Percentiles rank a stretch among this genome's conserved stretches.
Conservation (phyloP, 2,329 filamentous ascomycete genomes). For the Curvularia sp. region DNA sequence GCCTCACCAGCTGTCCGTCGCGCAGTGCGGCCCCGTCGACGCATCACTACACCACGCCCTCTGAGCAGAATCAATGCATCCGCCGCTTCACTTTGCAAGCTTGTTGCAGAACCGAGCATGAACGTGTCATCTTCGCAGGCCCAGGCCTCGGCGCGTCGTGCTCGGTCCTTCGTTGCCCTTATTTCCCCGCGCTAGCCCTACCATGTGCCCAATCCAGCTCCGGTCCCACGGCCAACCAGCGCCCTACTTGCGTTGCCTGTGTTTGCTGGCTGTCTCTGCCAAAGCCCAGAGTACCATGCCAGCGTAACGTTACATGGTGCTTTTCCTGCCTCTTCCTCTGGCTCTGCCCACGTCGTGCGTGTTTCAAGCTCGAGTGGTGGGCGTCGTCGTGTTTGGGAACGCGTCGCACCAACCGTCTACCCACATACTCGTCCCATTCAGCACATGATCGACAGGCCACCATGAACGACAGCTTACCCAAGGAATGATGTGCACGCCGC, state of each 20-base stretch:
- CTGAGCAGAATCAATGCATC: not conserved
- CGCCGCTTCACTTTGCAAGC: conserved; percentile 7
- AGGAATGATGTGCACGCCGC: conserved; percentile 18
- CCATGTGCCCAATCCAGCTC: conserved; percentile 19
- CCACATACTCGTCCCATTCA: not conserved
- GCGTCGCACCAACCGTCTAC: conserved; percentile 9
- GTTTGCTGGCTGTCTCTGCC: conserved; percentile 2
- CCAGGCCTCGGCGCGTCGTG: conserved; percentile 15
- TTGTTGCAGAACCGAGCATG: conserved; percentile 1
- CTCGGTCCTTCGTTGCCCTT: conserved; percentile 19
- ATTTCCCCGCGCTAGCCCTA: conserved; percentile 14
- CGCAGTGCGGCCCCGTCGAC: not conserved
- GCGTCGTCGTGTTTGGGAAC: conserved; percentile 6
- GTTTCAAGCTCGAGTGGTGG: conserved; percentile 4
- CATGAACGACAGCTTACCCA: conserved; percentile 9
- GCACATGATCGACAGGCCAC: conserved; percentile 19
- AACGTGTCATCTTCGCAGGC: conserved; percentile 18
- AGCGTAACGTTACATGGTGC: conserved; percentile 26
- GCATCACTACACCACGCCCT: not conserved
- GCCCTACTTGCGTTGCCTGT: not conserved
- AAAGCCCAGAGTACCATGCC: not conserved
- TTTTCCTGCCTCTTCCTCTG: too few relatives aligned
- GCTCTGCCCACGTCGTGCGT: not conserved
- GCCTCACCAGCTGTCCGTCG: not conserved
- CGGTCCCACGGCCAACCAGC: not conserved